These are phyloP conservation scores for Boletus pseudopeckii DNA, from an alignment of 768 basidiomycete species.

Conservation along the genomic window DNA sequence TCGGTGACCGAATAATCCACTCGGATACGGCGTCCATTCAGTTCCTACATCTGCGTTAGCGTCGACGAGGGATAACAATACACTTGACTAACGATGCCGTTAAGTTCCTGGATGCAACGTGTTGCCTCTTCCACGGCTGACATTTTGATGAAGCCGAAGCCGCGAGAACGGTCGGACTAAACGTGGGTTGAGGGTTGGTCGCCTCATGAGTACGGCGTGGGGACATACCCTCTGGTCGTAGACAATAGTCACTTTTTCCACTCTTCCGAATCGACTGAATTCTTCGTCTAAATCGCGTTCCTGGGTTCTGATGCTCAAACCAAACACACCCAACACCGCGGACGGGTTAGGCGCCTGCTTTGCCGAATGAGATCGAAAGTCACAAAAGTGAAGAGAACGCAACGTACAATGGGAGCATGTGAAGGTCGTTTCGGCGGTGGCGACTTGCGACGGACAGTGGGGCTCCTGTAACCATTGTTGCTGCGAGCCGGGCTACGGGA, in stretches of 20 bases:
- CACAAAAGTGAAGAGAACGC: neutral
- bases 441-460: constrained; percentile 54
- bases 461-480: constrained; percentile 56
- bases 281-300: constrained; percentile 95
- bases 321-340: constrained; percentile 94
- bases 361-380: constrained; percentile 34
- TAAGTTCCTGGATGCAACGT: constrained; percentile 84
- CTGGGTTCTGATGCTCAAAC: constrained; percentile 91
- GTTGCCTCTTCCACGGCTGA: constrained; percentile 81
- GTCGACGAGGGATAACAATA: neutral
- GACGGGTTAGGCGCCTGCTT: constrained; percentile 84
- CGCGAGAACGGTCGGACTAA: constrained; percentile 92
- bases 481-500: constrained; percentile 65
- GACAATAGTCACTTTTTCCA: constrained; percentile 94
- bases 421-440: constrained; percentile 59
- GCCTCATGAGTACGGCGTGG: neutral
- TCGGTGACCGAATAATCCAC: constrained; percentile 97
- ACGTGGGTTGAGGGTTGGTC: constrained; percentile 20
- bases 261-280: constrained; percentile 82
- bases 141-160: constrained; percentile 98
- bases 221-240: constrained; percentile 88
- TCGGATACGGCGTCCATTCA: constrained; percentile 93
- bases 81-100: constrained; percentile 71
- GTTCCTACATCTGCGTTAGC: constrained; percentile 50
- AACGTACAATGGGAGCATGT: constrained; percentile 72